phyloP scores from a whole-genome alignment of 2,329 filamentous ascomycete genomes.

The Pestalotiopsis sp. region DNA sequence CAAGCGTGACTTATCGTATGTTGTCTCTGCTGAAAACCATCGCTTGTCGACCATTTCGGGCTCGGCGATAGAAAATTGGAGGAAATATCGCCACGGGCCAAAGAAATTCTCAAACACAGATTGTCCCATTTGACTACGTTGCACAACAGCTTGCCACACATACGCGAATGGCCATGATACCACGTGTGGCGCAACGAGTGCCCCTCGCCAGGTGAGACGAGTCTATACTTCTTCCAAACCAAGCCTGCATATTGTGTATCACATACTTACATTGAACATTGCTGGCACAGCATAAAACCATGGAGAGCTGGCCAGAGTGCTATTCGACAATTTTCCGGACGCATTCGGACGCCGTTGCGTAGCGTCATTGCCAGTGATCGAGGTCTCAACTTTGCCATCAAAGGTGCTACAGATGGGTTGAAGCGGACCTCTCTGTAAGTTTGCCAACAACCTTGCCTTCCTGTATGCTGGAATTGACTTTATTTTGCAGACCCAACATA shows the following conservation, averaged over 20 bases:
- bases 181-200: not conserved
- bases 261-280: not conserved
- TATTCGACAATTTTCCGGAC: not conserved
- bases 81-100: no score
- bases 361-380: not conserved
- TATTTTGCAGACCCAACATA: constrained; percentile 36
- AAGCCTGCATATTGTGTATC: not conserved
- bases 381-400: not conserved
- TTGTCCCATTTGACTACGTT: not conserved
- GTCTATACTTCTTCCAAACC: not conserved
- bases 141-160: not conserved
- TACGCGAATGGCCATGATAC: not conserved
- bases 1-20: not conserved
- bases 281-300: not conserved
- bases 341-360: not conserved
- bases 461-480: no score
- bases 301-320: not conserved
- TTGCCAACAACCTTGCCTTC: not conserved
- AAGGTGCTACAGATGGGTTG: constrained; percentile 1
- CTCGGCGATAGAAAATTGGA: not conserved
- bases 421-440: constrained; percentile 25
- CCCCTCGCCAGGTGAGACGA: constrained; percentile 1
- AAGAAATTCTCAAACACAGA: not conserved
- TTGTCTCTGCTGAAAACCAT: not conserved
- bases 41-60: not conserved